phyloP scores from a whole-genome alignment of 306 rosid genomes.

The Vachellia pachyceras region DNA sequence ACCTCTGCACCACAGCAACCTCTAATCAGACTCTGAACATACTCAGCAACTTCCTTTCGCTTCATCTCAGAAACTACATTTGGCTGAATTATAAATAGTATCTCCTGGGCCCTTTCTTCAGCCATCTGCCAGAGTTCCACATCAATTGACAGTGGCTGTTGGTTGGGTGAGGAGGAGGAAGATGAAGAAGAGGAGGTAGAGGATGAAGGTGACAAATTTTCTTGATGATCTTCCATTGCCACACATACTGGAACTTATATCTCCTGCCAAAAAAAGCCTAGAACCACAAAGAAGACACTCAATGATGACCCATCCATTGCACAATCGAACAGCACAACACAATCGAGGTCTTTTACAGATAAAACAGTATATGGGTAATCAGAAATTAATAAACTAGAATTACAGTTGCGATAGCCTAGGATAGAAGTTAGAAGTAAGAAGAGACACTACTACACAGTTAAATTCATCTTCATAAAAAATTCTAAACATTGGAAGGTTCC shows the following conservation, averaged over 20 bases:
- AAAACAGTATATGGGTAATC: conserved; percentile 5
- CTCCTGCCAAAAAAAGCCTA: conserved; percentile 40
- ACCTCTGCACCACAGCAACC: conserved; percentile 61
- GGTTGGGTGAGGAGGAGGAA: conserved; percentile 30
- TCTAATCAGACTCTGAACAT: conserved; percentile 53
- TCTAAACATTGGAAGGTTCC: conserved; percentile 15
- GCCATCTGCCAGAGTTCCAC: conserved; percentile 62
- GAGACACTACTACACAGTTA: neutral
- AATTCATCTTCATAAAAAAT: conserved; percentile 3
- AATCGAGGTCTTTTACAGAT: conserved; percentile 8
- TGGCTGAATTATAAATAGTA: conserved; percentile 62
- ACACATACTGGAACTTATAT: conserved; percentile 41
- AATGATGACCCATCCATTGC: conserved; percentile 34
- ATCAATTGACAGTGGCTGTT: conserved; percentile 45
- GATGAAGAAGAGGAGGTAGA: conserved; percentile 7
- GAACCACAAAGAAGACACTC: conserved; percentile 36
- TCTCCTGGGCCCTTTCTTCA: conserved; percentile 65
- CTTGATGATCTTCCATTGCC: conserved; percentile 47
- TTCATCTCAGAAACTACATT: conserved; percentile 60
- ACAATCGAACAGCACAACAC: conserved; percentile 12
- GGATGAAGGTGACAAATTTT: conserved; percentile 23
- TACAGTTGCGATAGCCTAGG: conserved; percentile 15
- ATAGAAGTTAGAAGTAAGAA: conserved; percentile 11
- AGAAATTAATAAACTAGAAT: conserved; percentile 24
- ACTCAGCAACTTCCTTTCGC: conserved; percentile 52